phyloP scores from a whole-genome alignment of 192 early-diverging fungal genomes.

The Backusella westeae region DNA sequence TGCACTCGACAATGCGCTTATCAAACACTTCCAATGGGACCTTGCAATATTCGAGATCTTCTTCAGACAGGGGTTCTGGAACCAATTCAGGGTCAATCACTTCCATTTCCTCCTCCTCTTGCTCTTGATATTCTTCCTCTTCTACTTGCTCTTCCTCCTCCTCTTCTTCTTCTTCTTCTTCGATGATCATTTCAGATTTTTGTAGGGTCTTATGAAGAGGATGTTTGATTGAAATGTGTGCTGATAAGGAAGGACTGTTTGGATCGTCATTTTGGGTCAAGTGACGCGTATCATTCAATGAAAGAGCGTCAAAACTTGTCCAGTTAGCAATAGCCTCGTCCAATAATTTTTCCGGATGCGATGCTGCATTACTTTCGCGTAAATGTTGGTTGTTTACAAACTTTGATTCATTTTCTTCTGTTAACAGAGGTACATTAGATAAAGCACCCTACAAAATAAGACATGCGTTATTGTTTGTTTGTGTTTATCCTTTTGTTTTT shows the following conservation, averaged over 20 bases:
- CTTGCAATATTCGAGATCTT: constrained; percentile 19
- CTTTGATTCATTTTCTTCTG: neutral
- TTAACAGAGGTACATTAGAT: neutral
- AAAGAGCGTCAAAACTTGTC: constrained; percentile 21
- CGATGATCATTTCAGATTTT: neutral
- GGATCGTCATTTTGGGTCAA: neutral
- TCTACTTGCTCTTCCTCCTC: neutral
- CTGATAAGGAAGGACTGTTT: neutral
- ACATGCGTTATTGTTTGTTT: neutral
- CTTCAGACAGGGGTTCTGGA: constrained; percentile 26
- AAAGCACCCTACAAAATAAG: neutral
- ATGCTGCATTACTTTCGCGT: neutral
- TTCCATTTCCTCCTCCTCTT: neutral
- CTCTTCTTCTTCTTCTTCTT: neutral
- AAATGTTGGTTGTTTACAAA: neutral
- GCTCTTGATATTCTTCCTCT: neutral
- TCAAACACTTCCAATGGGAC: constrained; percentile 20
- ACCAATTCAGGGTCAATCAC: constrained; percentile 8
- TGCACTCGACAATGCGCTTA: constrained; percentile 16
- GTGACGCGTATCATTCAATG: neutral
- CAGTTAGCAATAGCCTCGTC: constrained; percentile 22
- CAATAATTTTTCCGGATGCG: constrained; percentile 5
- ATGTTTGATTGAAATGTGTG: neutral
- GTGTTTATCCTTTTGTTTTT: neutral
- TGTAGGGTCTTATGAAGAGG: neutral